Evolutionary conservation across 371 early-diverging fungal species (phyloP).

Genomic region (Syncephalastrum racemosum): DNA sequence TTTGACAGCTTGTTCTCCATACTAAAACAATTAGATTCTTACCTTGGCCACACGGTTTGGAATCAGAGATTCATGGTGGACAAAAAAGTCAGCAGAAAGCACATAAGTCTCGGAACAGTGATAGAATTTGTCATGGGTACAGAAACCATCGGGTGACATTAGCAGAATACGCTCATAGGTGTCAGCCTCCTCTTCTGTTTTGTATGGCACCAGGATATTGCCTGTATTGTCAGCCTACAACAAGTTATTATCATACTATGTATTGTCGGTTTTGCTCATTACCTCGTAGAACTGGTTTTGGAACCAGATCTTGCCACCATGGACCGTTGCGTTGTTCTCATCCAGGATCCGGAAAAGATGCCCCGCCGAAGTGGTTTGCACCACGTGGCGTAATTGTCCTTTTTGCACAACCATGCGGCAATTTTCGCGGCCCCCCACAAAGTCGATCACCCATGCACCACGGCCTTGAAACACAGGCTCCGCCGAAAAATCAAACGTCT

Average conservation of each 20-base stretch:
- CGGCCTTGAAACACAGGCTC: conserved; percentile 34
- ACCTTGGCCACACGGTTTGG: conserved; percentile 43
- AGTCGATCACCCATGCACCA: conserved; percentile 49
- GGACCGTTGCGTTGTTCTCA: conserved; percentile 32
- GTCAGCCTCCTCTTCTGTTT: conserved; percentile 1
- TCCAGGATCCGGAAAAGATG: conserved; percentile 49
- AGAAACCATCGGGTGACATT: conserved; percentile 38
- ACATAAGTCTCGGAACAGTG: conserved; percentile 36
- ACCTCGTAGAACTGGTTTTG: conserved; percentile 48
- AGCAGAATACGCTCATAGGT: conserved; percentile 18
- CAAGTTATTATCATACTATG: not conserved
- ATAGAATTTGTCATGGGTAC: conserved; percentile 32
- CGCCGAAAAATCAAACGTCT: conserved; percentile 21
- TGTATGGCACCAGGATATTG: conserved; percentile 50
- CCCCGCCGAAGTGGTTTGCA: conserved; percentile 48
- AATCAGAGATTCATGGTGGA: conserved; percentile 49
- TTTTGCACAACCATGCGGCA: conserved; percentile 46
- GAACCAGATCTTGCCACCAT: conserved; percentile 40
- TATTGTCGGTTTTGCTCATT: not conserved
- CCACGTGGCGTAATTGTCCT: conserved; percentile 44
- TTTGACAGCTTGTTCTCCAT: not conserved
- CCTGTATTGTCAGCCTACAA: conserved; percentile 41
- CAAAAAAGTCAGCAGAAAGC: conserved; percentile 35
- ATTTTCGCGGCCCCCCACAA: conserved; percentile 40
- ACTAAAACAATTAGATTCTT: not conserved